phyloP scores from a whole-genome alignment of 148 eudicot species.

The Diospyros kaki region DNA sequence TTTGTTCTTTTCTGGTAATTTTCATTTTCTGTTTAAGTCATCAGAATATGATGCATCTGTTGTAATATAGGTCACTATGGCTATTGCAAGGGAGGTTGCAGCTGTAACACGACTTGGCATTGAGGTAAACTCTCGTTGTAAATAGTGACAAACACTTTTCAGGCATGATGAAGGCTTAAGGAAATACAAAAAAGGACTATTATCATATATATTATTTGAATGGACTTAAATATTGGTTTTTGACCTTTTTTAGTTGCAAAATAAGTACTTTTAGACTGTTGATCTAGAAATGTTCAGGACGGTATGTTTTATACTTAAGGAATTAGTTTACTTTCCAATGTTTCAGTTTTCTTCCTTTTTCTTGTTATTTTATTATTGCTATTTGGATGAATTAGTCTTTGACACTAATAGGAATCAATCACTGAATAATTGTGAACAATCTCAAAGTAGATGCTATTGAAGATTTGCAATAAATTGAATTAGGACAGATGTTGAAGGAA shows the following conservation, averaged over 20 bases:
- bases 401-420: too few relatives aligned
- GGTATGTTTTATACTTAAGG: neutral
- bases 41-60: constrained; percentile 2
- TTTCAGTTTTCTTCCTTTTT: neutral
- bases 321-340: neutral
- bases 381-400: too few relatives aligned
- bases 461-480: too few relatives aligned
- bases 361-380: neutral
- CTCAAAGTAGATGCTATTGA: too few relatives aligned
- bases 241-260: neutral
- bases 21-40: too few relatives aligned
- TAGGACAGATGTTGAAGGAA: too few relatives aligned
- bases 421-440: too few relatives aligned
- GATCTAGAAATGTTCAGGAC: neutral
- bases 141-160: neutral
- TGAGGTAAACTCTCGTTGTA: constrained; percentile 44
- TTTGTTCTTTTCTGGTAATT: too few relatives aligned
- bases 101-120: constrained; percentile 89
- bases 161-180: too few relatives aligned
- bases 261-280: neutral
- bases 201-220: neutral
- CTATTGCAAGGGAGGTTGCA: constrained; percentile 97
- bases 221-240: neutral
- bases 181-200: too few relatives aligned
- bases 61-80: constrained; percentile 70